Base-by-base conservation (phyloP, 257 asterid genomes). In the Solanum rostratum region DNA sequence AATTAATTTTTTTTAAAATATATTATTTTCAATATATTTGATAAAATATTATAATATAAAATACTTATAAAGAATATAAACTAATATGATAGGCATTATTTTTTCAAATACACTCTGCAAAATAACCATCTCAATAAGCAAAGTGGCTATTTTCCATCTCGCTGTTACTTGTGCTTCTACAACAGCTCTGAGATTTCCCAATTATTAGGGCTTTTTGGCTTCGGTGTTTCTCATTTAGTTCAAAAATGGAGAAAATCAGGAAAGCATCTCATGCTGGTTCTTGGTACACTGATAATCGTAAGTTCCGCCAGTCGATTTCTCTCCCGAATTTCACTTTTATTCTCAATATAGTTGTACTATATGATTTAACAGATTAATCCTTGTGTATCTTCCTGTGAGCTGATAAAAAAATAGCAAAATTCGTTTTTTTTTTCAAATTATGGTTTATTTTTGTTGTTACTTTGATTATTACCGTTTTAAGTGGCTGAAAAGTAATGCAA, bases 221-320 rank as follows among this genome's bases (percentile, higher is more conserved):
- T 50, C n/a, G 27, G 27, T 78, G 15, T 50, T 78, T 45, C 10
- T 29, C 82, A 76, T 14, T 49, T 10, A 8, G 43, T 50, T 50
- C 29, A 50, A 82, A 66, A 68, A 97, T 95, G 99, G 98, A 91
- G 85, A 92, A 84, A 87, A 91, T 94, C 80, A 88, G 99, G 87
- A 89, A 91, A 90, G 94, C 99, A 74, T 95, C 98, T 66, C 99
- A 97, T 86, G 97, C 99, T 53, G 99, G 99, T 89, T 97, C 99
- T 13, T 97, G 98, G 99, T 96, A 96, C 94, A 90, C 97, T 84
- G 97, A 95, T 85, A 88, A 97, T 82, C 96, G 99, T 95, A 89
- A 89, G 97, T 89, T 39, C 60, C 84, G 85, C 81, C 20, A 79
- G 18, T 83, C 46, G 37, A 52, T 37, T 66, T 81, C 18, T 68